Conservation (phyloP, 176 grass and related monocot genomes). For the Oryza brachyantha region DNA sequence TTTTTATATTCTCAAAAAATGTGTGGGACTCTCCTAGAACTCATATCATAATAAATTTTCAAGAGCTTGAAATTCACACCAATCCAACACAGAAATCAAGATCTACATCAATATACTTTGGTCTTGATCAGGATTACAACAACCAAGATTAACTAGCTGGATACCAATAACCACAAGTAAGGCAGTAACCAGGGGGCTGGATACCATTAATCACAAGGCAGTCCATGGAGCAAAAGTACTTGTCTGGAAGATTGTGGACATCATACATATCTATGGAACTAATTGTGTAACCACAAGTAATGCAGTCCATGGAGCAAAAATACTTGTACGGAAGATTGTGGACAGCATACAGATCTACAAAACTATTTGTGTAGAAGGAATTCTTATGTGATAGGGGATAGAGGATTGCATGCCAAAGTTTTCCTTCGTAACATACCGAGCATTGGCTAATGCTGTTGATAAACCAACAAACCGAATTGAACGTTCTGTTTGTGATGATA, state of each 20-base stretch:
- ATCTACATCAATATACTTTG: not conserved
- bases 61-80: not conserved
- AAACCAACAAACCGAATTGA: constrained; percentile 92
- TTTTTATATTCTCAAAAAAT: constrained; percentile 1
- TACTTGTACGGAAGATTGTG: not conserved
- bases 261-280: not conserved
- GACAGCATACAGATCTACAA: not conserved
- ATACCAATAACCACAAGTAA: not conserved
- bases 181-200: too few species aligned
- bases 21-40: not conserved
- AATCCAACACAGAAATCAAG: not conserved
- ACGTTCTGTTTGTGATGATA: constrained; percentile 87
- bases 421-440: constrained; percentile 41
- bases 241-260: not conserved
- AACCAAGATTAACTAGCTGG: not conserved
- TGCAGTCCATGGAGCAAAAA: constrained; percentile 6
- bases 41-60: not conserved
- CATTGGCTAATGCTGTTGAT: constrained; percentile 98
- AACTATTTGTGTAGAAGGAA: not conserved
- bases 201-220: too few species aligned
- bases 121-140: not conserved
- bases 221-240: not conserved
- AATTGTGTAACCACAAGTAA: not conserved
- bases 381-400: not conserved
- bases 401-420: constrained; percentile 15